phyloP scores from a whole-genome alignment of 805 yeast genomes.

The Alloascoidea hylecoeti region DNA sequence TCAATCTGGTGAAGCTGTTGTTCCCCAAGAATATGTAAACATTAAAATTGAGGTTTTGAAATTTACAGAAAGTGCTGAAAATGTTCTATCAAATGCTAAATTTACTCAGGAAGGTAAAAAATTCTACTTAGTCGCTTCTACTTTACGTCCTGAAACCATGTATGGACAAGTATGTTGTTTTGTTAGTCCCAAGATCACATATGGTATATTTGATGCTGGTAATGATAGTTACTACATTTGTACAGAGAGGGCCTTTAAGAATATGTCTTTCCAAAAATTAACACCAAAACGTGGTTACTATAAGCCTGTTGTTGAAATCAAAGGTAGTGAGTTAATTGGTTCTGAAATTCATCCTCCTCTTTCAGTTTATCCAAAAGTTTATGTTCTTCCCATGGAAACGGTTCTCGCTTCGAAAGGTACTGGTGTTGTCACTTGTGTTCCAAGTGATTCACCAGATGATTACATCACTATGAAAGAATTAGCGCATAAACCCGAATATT shows the following conservation, averaged over 20 bases:
- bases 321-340: constrained; percentile 71
- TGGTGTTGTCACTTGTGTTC: constrained; percentile 98
- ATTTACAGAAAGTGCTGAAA: constrained; percentile 39
- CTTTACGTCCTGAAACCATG: constrained; percentile 98
- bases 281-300: constrained; percentile 81
- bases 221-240: constrained; percentile 62
- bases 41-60: constrained; percentile 68
- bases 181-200: constrained; percentile 86
- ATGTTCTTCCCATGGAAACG: constrained; percentile 95
- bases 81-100: constrained; percentile 21
- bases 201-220: constrained; percentile 85
- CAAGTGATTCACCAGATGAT: constrained; percentile 98
- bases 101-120: constrained; percentile 40
- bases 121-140: constrained; percentile 83
- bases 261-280: constrained; percentile 90
- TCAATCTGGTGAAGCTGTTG: constrained; percentile 91
- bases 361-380: constrained; percentile 50
- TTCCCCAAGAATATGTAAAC: constrained; percentile 93
- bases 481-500: constrained; percentile 80
- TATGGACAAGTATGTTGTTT: constrained; percentile 98
- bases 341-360: constrained; percentile 79
- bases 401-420: constrained; percentile 93
- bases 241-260: constrained; percentile 92
- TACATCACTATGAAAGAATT: constrained; percentile 76
- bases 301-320: constrained; percentile 39